Conservation (phyloP, 495 filamentous ascomycete genomes). For the Annulohypoxylon nitens region DNA sequence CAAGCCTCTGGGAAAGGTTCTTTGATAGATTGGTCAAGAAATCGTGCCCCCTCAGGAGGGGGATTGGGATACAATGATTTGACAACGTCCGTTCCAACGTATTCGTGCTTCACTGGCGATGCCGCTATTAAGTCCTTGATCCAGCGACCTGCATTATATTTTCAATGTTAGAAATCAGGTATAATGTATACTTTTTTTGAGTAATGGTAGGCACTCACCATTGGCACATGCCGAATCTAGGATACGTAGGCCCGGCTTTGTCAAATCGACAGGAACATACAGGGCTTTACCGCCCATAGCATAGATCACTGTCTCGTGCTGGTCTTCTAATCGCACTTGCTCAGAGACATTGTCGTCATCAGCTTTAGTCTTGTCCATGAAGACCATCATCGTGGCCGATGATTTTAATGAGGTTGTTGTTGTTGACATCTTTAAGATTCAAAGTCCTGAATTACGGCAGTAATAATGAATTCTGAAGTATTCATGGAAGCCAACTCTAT, state of each 20-base stretch:
- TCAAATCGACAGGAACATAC: background rate
- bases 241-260: background rate
- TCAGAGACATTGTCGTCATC: background rate
- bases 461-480: background rate
- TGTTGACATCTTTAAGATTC: background rate
- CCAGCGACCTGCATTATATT: background rate
- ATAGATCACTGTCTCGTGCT: background rate
- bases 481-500: background rate
- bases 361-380: conserved; percentile 4
- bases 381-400: background rate
- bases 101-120: background rate
- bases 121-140: background rate
- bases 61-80: background rate
- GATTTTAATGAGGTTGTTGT: background rate
- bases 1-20: background rate
- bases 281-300: background rate
- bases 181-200: background rate
- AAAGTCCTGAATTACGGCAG: background rate
- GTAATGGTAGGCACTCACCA: background rate
- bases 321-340: background rate
- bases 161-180: background rate
- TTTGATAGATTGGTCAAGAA: background rate
- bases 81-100: background rate
- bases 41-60: background rate
- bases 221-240: background rate